phyloP scores from a whole-genome alignment of 2,329 filamentous ascomycete genomes.

The Pseudocercospora macadamiae region DNA sequence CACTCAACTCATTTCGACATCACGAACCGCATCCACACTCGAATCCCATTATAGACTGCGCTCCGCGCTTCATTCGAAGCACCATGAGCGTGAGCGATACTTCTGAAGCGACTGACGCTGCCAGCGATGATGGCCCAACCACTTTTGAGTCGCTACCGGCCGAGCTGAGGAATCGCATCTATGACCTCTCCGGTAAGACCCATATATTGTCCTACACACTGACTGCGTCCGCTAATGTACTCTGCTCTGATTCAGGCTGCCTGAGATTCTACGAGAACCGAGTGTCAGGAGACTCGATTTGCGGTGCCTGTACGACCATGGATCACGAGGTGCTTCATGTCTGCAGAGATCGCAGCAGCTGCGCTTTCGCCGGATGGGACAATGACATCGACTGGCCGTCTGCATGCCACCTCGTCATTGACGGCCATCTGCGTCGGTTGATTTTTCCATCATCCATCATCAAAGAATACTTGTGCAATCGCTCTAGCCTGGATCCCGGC shows the following conservation, averaged over 20 bases:
- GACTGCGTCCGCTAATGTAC: not conserved
- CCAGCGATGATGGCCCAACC: not conserved
- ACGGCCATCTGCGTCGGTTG: not conserved
- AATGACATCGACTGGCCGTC: not conserved
- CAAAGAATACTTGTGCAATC: no score
- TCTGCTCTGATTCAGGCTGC: not conserved
- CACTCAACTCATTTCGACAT: no score
- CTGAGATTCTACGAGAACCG: not conserved
- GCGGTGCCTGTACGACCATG: not conserved
- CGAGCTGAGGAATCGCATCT: slow-evolving; percentile 36
- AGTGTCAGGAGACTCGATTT: not conserved
- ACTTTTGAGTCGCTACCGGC: slow-evolving; percentile 36
- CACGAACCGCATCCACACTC: no score
- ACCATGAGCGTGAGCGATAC: not conserved
- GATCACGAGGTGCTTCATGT: not conserved
- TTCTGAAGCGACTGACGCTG: not conserved
- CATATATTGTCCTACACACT: not conserved
- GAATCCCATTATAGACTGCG: no score
- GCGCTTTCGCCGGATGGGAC: not conserved
- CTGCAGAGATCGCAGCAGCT: not conserved
- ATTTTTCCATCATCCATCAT: not conserved
- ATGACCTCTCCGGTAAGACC: slow-evolving; percentile 24
- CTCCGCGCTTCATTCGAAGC: not conserved
- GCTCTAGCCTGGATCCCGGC: no score
- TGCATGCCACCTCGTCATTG: not conserved